Base-by-base conservation (phyloP, 2,329 filamentous ascomycete genomes). In the Rutstroemia sp. region DNA sequence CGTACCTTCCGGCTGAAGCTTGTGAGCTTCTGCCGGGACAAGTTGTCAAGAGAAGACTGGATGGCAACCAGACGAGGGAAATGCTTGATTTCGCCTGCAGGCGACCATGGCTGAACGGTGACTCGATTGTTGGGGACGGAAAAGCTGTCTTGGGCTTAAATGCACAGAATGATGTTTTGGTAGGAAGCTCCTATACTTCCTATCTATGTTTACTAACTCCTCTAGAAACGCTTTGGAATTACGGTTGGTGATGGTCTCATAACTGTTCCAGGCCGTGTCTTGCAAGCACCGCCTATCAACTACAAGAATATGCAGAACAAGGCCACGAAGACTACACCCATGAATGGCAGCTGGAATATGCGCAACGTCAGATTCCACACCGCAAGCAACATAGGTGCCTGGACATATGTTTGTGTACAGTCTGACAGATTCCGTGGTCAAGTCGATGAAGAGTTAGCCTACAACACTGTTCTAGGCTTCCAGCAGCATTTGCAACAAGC, bases 81-180 rank as follows among this genome's bases (percentile, higher is more conserved):
- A 92, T 94, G 88, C 82, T 92, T 47, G 72, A 72, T 0, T 89
- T 90, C 67, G 86, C 90, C 1, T 88, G 86, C 56, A 79, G 86
- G 4, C 73, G 73, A 0, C 88, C 89, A 0, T 76, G 77, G 1
- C 73, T 78, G 5, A 95, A 92, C 61, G 87, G 85, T 0, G 67
- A 75, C 1, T 87, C 85, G 0, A 86, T 94, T 63, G 76, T 79
- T 1, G 76, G 69, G 0, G 75, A 77, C 8, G 86, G 81, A 2
- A 77, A 82, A 23, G 60, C 73, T 18, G 72, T 82, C 5, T 74
- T 92, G 21, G 79, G 79, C 2, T 74, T 90, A n/a, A 77, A 82
- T 45, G 69, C 67, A 4, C 65, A 72, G 2, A 76, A 75, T 41
- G 59, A 71, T 0, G 73, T 79, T n/a, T 44, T 59, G 19, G 63